Base-by-base conservation (phyloP, 805 yeast species). In the Zygosaccharomyces siamensis region DNA sequence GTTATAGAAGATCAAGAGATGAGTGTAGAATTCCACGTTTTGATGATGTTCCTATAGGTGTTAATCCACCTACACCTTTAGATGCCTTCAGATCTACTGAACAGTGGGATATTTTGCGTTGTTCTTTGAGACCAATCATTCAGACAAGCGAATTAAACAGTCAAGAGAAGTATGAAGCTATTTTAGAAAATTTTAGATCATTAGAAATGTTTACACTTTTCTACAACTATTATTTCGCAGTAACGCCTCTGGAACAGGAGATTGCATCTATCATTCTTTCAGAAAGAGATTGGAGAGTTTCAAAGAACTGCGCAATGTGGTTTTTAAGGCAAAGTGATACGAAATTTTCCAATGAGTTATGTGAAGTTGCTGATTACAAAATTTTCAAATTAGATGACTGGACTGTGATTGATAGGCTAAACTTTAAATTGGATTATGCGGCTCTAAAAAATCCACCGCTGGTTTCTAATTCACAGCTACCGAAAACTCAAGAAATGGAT, bases 381-480 rank as follows among this genome's bases (percentile, higher is more conserved):
- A 61, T 73, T 11, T 75, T 75, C 54, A 73, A 72, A 55, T 66
- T 73, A 28, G 68, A 62, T 45, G 72, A 67, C 44, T 75, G 79
- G 79, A 65, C 67, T 14, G 64, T 72, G 12, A 57, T 62, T 16
- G 79, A 74, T 49, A 72, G 69, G 58, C 56, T 63, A 24, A 72
- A 73, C 52, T 67, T 65, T 54, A 72, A 64, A 52, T 58, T 74
- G 43, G 77, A 73, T 38, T 70, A 67, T 47, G 41, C 61, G 10
- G 48, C 56, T 30, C 48, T 65, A 35, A 55, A 52, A 36, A 47
- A 49, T 26, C 51, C 55, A 5, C 45, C 56, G 4, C 32, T 38
- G 2, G 32, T 16, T 33, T 20, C 43, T 7, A 28, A 36, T 18
- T 31, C 49, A 6, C 44, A 28, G 8, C 47, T 46, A 24, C 44